Evolutionary conservation across 306 rosid species (phyloP), one percentile per base, ranked within the genome.

Genomic region (Potentilla sterilis): DNA sequence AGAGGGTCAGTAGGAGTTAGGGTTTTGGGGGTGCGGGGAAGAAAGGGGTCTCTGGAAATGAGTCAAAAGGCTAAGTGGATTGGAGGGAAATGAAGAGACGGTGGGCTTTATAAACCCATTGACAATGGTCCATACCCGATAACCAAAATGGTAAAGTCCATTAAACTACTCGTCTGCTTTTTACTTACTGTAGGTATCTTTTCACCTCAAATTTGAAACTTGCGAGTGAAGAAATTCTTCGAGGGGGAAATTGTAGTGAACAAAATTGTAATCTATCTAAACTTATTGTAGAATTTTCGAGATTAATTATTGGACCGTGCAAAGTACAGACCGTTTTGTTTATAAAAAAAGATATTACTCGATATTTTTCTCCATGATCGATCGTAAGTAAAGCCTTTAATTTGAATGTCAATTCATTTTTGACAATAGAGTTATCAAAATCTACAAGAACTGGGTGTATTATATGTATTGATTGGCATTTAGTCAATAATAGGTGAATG

Each of bases 51-150:
- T 48, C 9, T 9, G 61, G 49, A 44, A 63, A 61, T 62, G 75
- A 67, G 71, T 74, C 6, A 3, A 16, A 80, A 75, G n/a, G 32
- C 76, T 9, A 67, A 35, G 67, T 4, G 57, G 61, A 48, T 64
- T 73, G 83, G 84, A 75, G 80, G 80, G 79, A 75, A 80, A 64
- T 35, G 18, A 55, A 38, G 3, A n/a, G 62, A 9, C 9, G 38
- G 64, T 67, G 75, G 79, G 82, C 82, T 57, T 52, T 4, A 3
- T 57, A 57, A 57, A 9, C 34, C 24, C 28, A 24, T 28, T 59
- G 66, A 13, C 19, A 4, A 21, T 12, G 41, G 14, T 32, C 40
- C 38, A 14, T 32, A 61, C 67, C 67, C 67, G 67, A 22, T 28
- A 28, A 28, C 28, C 28, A 28, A 28, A 28, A 28, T 28, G 28